These are phyloP conservation scores for Rhododendron kiyosumense DNA, from an alignment of 148 eudicot species.

Conservation along the genomic window DNA sequence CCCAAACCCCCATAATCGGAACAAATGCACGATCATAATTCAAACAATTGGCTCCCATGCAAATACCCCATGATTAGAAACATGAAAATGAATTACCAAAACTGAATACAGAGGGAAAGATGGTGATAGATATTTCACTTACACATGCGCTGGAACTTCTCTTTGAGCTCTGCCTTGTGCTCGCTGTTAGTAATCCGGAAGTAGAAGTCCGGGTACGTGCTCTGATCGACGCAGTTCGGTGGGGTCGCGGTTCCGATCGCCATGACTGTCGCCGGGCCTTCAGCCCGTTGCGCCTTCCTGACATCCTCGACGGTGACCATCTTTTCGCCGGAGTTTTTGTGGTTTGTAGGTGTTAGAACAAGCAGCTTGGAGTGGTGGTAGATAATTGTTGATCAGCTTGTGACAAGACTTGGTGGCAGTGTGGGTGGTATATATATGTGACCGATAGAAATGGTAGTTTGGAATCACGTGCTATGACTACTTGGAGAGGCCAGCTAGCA, in stretches of 20 bases:
- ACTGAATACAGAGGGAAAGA: neutral
- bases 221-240: constrained; percentile 36
- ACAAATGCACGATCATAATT: neutral
- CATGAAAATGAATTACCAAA: neutral
- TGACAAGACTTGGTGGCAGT: neutral
- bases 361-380: neutral
- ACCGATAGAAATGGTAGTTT: neutral
- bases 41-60: neutral
- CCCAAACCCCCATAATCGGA: neutral
- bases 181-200: constrained; percentile 40
- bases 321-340: constrained; percentile 1
- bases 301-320: constrained; percentile 45
- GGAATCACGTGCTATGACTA: constrained; percentile 2
- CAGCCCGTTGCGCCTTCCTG: constrained; percentile 29
- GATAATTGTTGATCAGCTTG: neutral
- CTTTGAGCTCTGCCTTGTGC: constrained; percentile 33
- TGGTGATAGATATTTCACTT: constrained; percentile 6
- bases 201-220: constrained; percentile 37
- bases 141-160: constrained; percentile 44
- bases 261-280: constrained; percentile 36
- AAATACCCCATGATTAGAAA: neutral
- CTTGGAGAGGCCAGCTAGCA: neutral
- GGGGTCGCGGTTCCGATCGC: constrained; percentile 44
- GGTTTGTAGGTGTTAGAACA: neutral
- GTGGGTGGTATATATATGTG: neutral